A percentile compares a stretch with the other conserved stretches of the same genome.
Evolutionary conservation across 495 filamentous ascomycete species (phyloP).

Genomic region (Viridothelium virens): DNA sequence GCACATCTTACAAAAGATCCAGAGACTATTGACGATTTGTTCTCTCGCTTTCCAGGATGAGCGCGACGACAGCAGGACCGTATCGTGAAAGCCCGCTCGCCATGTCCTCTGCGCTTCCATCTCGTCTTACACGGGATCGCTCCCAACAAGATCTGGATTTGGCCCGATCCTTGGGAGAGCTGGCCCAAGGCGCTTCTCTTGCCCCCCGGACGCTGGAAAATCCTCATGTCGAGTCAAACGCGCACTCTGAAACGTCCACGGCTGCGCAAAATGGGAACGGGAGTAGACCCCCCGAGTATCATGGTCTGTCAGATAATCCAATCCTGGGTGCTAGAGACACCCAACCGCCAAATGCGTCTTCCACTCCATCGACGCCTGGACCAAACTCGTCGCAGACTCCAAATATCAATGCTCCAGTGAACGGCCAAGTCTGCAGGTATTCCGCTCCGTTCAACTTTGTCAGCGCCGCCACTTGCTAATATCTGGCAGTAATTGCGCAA

Average conservation of each 20-base stretch:
- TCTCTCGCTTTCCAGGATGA: neutral
- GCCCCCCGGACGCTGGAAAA: neutral
- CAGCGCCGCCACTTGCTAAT: conserved; percentile 16
- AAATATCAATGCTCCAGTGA: conserved; percentile 8
- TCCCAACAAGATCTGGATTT: conserved; percentile 7
- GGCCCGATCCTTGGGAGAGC: conserved; percentile 2
- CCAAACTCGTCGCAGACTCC: neutral
- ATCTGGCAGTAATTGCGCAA: conserved; percentile 75
- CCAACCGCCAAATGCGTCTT: neutral
- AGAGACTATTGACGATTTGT: neutral
- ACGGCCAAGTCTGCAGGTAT: conserved; percentile 16
- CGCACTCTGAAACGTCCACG: neutral
- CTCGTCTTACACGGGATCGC: conserved; percentile 1
- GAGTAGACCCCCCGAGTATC: neutral
- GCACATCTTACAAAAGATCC: neutral
- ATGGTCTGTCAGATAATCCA: neutral
- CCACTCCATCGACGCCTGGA: neutral
- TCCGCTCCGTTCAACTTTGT: neutral
- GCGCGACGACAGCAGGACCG: neutral
- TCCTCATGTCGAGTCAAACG: neutral
- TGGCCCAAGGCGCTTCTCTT: conserved; percentile 3
- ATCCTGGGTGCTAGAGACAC: neutral
- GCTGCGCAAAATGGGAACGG: neutral
- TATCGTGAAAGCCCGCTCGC: conserved; percentile 2
- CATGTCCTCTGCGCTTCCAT: neutral